Conservation (phyloP, 257 asterid genomes). For the Linaria vulgaris region DNA sequence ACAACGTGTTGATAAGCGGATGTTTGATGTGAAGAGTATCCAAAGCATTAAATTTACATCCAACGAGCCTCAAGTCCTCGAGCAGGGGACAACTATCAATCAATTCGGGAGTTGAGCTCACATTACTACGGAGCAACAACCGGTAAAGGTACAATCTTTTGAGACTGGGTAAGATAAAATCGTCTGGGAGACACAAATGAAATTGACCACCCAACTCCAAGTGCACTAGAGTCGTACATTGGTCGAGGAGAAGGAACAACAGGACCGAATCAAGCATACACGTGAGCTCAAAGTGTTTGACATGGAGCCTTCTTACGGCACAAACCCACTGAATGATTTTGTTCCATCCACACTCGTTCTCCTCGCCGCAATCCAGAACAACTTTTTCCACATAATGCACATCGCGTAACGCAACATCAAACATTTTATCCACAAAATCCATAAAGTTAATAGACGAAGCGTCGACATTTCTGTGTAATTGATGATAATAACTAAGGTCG, state of each 20-base stretch:
- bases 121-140: background rate
- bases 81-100: constrained; percentile 2
- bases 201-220: background rate
- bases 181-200: background rate
- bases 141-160: background rate
- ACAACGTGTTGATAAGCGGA: background rate
- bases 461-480: background rate
- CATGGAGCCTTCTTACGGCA: background rate
- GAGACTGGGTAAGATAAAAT: constrained; percentile 2
- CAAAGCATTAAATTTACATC: background rate
- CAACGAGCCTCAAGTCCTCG: background rate
- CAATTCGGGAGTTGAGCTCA: background rate
- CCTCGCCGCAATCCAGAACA: background rate
- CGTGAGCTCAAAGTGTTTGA: background rate
- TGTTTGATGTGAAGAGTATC: background rate
- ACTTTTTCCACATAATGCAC: background rate
- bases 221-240: background rate
- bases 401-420: background rate
- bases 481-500: constrained; percentile 1
- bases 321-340: background rate
- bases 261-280: background rate
- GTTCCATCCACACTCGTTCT: background rate
- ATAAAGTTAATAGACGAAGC: background rate
- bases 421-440: background rate
- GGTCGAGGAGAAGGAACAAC: background rate